Evolutionary conservation across 2,329 filamentous ascomycete genomes (phyloP).

Genomic region (Diaporthe ampelina): DNA sequence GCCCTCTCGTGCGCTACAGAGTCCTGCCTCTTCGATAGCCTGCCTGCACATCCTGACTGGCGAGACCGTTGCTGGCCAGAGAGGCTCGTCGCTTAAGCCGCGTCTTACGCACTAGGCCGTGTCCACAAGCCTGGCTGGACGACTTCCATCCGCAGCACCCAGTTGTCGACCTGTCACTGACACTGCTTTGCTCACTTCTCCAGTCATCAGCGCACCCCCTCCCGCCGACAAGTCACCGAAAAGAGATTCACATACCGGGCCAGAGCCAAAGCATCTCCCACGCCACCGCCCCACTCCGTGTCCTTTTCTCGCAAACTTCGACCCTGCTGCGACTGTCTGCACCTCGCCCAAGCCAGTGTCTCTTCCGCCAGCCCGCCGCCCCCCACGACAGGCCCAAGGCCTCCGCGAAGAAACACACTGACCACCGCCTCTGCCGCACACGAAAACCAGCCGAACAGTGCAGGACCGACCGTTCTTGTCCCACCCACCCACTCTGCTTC

Average conservation of each 20-base stretch:
- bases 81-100: neutral
- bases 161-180: slow-evolving; percentile 8
- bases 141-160: neutral
- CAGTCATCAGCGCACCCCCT: slow-evolving; percentile 14
- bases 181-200: neutral
- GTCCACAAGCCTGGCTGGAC: neutral
- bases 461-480: slow-evolving; percentile 22
- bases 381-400: slow-evolving; percentile 21
- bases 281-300: neutral
- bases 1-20: neutral
- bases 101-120: neutral
- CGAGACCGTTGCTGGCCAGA: neutral
- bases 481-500: slow-evolving; percentile 44
- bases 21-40: neutral
- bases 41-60: neutral
- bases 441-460: slow-evolving; percentile 41
- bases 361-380: slow-evolving; percentile 4
- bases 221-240: neutral
- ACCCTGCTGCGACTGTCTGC: neutral
- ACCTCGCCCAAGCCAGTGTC: neutral
- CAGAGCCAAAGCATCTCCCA: slow-evolving; percentile 9
- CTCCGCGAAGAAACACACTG: slow-evolving; percentile 17
- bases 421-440: neutral
- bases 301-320: neutral
- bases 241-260: neutral